Evolutionary conservation across 345 rosid genomes (phyloP), one percentile per base, ranked within the genome.

Genomic region (Euphorbia lathyris): DNA sequence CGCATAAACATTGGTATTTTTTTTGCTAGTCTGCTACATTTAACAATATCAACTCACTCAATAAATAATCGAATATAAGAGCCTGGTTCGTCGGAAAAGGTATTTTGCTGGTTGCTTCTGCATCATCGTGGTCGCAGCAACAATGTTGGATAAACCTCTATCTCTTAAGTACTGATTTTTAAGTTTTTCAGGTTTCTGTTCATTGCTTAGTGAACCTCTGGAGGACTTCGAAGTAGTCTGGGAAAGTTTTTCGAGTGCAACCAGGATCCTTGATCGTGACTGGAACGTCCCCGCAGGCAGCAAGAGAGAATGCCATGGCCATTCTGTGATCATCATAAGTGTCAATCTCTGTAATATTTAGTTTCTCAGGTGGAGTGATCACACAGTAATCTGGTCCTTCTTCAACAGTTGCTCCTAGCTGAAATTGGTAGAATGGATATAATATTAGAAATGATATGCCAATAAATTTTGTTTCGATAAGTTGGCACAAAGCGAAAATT

Each of bases 261-360:
- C 89, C 83, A 1, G 99, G 98, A 82, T 95, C 99, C 45, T 68
- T 92, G 81, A 95, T 92, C 61, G 96, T 95, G 55, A 95, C 91
- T 2, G 96, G 94, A 69, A 95, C 99, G 30, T 86, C 94, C n/a
- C 84, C 90, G 78, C 97, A 95, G 57, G 98, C 98, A 23, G 98
- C 99, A 11, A 95, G 92, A 17, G 98, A 92, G 83, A 92, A 95
- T 9, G 99, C 87, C 99, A 95, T 92, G 69, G 99, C 99, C 99
- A 95, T 95, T 55, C 99, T 82, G 63, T 92, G 98, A 82, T 95
- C 99, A 59, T 95, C 98, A 0, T 92, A 95, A 9, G 99, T 95
- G 80, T 92, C 98, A 22, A 95, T 92, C 48, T 87, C 89, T 4
- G 98, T 59, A 5, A 86, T 74, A 9, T 81, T 88, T 68, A 95